phyloP scores from a whole-genome alignment of 768 basidiomycete genomes.

The Boletus sensibilis region DNA sequence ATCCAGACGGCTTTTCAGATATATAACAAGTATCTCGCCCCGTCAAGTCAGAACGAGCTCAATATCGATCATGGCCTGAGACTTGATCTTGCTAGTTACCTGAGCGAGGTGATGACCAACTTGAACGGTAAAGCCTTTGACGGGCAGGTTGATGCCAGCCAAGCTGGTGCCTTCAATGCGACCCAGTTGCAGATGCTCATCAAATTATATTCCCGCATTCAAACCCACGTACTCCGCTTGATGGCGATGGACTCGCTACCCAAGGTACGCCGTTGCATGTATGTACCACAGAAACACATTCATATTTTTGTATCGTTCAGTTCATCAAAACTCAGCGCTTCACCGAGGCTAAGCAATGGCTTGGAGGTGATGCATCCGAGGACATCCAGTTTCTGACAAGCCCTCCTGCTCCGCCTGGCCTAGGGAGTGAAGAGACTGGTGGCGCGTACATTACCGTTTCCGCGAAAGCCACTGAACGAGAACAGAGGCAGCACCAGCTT shows the following conservation, averaged over 20 bases:
- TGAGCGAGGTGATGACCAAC: conserved; percentile 83
- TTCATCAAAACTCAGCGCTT: conserved; percentile 88
- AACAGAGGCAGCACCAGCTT: conserved; percentile 32
- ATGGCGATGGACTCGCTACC: conserved; percentile 99
- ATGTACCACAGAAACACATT: conserved; percentile 8
- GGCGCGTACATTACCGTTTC: conserved; percentile 87
- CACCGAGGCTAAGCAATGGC: conserved; percentile 74
- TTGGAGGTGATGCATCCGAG: conserved; percentile 70
- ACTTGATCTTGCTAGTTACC: conserved; percentile 90
- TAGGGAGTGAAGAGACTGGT: conserved; percentile 68
- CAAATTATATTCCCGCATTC: conserved; percentile 91
- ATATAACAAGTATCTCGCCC: conserved; percentile 93
- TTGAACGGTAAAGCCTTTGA: conserved; percentile 75
- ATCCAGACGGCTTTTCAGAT: conserved; percentile 94
- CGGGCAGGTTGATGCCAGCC: conserved; percentile 78
- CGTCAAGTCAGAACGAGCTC: conserved; percentile 91
- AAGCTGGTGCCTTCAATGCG: conserved; percentile 84
- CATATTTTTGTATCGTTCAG: conserved; percentile 36
- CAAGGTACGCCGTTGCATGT: conserved; percentile 53
- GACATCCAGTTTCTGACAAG: conserved; percentile 56
- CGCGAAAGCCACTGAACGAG: conserved; percentile 73
- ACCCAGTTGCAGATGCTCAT: conserved; percentile 95
- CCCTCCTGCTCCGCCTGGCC: conserved; percentile 69
- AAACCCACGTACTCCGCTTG: conserved; percentile 92
- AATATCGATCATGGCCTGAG: conserved; percentile 98